Evolutionary conservation across 2,329 filamentous ascomycete genomes (phyloP), one percentile per base, ranked within the genome.

Genomic region (Orbilia quercus): DNA sequence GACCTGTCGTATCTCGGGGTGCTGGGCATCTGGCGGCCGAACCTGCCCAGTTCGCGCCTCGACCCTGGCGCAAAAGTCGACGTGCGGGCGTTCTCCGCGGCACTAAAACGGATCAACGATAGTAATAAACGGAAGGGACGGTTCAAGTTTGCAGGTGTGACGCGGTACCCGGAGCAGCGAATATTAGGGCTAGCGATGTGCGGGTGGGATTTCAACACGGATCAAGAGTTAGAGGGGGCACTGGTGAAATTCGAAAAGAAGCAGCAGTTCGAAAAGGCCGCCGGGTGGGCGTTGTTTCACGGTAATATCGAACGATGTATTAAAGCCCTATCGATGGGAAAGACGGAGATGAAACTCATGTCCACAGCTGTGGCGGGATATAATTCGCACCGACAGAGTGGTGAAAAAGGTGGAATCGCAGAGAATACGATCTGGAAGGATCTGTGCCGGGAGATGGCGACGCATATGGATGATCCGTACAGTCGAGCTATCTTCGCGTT

Each of bases 1-100:
- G 91, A 95, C 77, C 81, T 94, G 18, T 89, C 89, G 77, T 95
- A 90, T 77, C 83, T 94, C 69, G 91, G 91, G 1, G 87, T 93
- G 5, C 83, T 87, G 60, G 86, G 86, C 1, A 86, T 95, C 63
- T 94, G 91, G 90, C 86, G 70, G 14, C 64, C 70, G 1, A 69
- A 20, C 23, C 55, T 74, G 11, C 55, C 70, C 6, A 12, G 25
- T 4, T 74, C 70, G 3, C 70, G 78, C 77, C 38, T 73, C 40
- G 47, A 77, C 76, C 48, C 76, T 60, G 18, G 60, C 74, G 47
- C 66, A 74, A 22, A 75, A 75, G 20, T 77, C 72, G 31, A 75
- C 79, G 38, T 78, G 77, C 42, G 51, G 18, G 47, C 62, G 0
- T 75, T 74, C 65, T 67, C 69, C 12, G 80, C 83, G 28, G 82